Evolutionary conservation across 2,329 filamentous ascomycete genomes (phyloP), one percentile per base, ranked within the genome.

Genomic region (Neodidymelliopsis sp.): DNA sequence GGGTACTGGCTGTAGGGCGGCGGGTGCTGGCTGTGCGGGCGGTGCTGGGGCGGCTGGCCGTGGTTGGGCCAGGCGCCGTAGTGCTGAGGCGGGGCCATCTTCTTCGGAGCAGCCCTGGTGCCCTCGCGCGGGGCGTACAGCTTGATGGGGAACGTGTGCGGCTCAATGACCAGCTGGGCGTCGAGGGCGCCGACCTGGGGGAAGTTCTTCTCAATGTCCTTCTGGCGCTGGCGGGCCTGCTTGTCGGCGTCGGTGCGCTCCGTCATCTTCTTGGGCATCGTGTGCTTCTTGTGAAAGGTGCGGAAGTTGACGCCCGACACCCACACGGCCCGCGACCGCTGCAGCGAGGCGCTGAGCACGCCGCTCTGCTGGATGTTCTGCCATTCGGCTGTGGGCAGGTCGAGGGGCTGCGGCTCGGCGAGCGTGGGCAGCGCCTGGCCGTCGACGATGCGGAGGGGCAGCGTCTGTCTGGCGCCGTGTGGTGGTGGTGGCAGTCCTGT

Each of bases 321-420:
- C 71, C 71, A 74, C 50, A 66, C 63, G 15, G 86, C 80, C 50
- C 88, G 85, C 63, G 90, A 94, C 64, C 88, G 82, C 38, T 82
- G 75, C 19, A 94, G 79, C 2, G 89, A 90, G 59, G 91, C 87
- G 62, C 83, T 80, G 49, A 93, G 77, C 15, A 93, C 88, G 58
- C 87, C 88, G 72, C 90, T 91, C 68, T 91, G 87, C 47, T 85
- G 82, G 29, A 92, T 80, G 18, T 84, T 84, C 73, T 92, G 89
- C 65, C 86, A 93, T 11, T 91, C 87, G 56, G 81, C 82, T 4
- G 74, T 66, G 0, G 86, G 75, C 6, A 92, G 76, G 53, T 86
- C 79, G 6, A 83, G 79, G 0, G 84, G 74, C 67, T 94, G 89
- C 12, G 85, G 78, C 37, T 83, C 79, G 58, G 86, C 81, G 11